Evolutionary conservation across 495 filamentous ascomycete genomes (phyloP), one percentile per base, ranked within the genome.

Genomic region (Penicillium desertorum): DNA sequence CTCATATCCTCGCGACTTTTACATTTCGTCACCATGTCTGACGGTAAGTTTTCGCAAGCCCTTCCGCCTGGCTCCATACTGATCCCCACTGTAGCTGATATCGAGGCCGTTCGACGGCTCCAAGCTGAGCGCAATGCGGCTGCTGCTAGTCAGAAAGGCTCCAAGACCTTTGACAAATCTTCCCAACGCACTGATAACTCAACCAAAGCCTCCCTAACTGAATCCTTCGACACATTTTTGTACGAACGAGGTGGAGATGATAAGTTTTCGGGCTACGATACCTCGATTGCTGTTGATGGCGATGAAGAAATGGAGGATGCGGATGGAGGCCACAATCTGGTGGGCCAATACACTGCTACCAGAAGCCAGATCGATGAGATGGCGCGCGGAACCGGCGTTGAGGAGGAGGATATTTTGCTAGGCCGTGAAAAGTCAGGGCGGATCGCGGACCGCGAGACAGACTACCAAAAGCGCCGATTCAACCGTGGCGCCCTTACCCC

Each of bases 271-370:
- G 94, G 92, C 55, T 99, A 98, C 72, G 88, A 92, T 69, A 88
- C 82, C 1, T 90, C 91, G 19, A 94, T 99, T 62, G 88, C 94
- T 39, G 83, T 84, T 11, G 86, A 85, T 71, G 89, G 86, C 69
- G 88, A 95, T 65, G 90, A 91, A 60, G 91, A 91, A 36, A 90
- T 90, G 76, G 80, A 82, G 45, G 91, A 92, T 83, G 85, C 79
- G 60, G 86, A 90, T 68, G 85, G 76, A 60, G 86, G 80, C 52
- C 83, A 89, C 66, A 84, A 88, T 63, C 78, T 99, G 57, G 91
- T 98, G 29, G 95, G 92, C 56, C 95, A 99, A 74, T 99, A 98
- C 73, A 99, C 95, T 12, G 95, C 95, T 19, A 91, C 92, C 16
- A 85, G 83, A 62, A 84, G 86, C 51, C 90, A 96, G 77, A 89